Conservation (phyloP, 2,329 filamentous ascomycete genomes). For the Cordyceps cicadae region DNA sequence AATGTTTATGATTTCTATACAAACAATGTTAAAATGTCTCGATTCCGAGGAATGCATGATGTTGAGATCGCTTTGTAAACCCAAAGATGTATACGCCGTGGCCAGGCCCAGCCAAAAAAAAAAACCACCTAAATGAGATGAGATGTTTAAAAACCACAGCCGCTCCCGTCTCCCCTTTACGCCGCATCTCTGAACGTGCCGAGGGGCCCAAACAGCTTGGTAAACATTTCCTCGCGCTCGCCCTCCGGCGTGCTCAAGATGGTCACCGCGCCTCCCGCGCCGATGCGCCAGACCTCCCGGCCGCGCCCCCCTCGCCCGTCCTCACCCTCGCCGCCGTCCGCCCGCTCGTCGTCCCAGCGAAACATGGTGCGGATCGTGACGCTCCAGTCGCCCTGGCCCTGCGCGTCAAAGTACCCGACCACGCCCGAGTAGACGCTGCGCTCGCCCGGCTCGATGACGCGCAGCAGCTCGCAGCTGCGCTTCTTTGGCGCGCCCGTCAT, state of each 20-base stretch:
- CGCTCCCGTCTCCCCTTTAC: conserved; percentile 10
- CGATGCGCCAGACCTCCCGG: conserved; percentile 67
- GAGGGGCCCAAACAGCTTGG: conserved; percentile 56
- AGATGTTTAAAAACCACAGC: neutral
- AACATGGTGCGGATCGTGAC: conserved; percentile 84
- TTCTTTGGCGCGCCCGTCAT: conserved; percentile 98
- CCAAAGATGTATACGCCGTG: neutral
- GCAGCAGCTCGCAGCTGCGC: conserved; percentile 76
- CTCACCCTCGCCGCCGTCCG: conserved; percentile 19
- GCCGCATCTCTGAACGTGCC: conserved; percentile 37
- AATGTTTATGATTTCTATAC: conserved; percentile 3
- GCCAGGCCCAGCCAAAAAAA: neutral
- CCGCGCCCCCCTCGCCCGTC: conserved; percentile 9
- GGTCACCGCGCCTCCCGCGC: conserved; percentile 86
- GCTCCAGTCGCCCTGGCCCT: conserved; percentile 80
- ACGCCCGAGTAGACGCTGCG: conserved; percentile 81
- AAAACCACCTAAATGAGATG: neutral
- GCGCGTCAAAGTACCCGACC: conserved; percentile 80
- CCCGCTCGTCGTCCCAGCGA: conserved; percentile 54
- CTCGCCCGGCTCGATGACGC: conserved; percentile 54
- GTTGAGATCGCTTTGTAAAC: neutral
- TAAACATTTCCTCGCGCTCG: conserved; percentile 87
- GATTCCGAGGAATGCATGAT: neutral
- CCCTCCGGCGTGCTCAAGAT: conserved; percentile 69
- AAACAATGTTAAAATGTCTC: neutral